Conservation (phyloP, 371 early-diverging fungal genomes). For the Nematocida sp. region DNA sequence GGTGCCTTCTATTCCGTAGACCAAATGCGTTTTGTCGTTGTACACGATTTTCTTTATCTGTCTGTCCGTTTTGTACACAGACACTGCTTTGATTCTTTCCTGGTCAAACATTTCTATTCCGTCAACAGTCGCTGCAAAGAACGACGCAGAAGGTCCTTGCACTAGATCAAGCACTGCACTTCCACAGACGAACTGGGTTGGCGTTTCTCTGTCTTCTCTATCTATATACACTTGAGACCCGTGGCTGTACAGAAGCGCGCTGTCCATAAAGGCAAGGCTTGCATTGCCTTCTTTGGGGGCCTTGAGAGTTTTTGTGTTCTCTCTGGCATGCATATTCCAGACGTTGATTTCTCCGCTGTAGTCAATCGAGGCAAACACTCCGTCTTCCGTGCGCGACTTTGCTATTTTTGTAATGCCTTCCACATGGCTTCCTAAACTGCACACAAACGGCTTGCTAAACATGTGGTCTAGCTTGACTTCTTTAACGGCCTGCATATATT, state of each 20-base stretch:
- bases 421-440: slow-evolving; percentile 75
- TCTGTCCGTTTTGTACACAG: slow-evolving; percentile 21
- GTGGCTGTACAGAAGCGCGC: slow-evolving; percentile 33
- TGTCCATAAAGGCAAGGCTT: slow-evolving; percentile 14
- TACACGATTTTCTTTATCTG: slow-evolving; percentile 6
- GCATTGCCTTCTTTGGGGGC: background rate
- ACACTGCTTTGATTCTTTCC: slow-evolving; percentile 32
- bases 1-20: slow-evolving; percentile 38
- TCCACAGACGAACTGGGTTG: slow-evolving; percentile 1
- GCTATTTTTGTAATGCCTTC: slow-evolving; percentile 86
- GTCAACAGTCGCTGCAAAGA: slow-evolving; percentile 42
- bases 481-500: slow-evolving; percentile 89
- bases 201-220: background rate
- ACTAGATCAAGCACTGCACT: slow-evolving; percentile 13
- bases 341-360: slow-evolving; percentile 34
- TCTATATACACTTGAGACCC: background rate
- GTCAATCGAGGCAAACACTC: slow-evolving; percentile 14
- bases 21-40: background rate
- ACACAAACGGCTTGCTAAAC: slow-evolving; percentile 94
- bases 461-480: slow-evolving; percentile 85
- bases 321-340: slow-evolving; percentile 13
- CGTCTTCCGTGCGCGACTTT: background rate
- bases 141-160: background rate
- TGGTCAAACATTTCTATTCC: slow-evolving; percentile 50
- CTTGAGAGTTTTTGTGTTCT: background rate